Evolutionary conservation across 1,284 basidiomycete species (phyloP), one percentile per base, ranked within the genome.

Genomic region (Rhodotorula sp.): DNA sequence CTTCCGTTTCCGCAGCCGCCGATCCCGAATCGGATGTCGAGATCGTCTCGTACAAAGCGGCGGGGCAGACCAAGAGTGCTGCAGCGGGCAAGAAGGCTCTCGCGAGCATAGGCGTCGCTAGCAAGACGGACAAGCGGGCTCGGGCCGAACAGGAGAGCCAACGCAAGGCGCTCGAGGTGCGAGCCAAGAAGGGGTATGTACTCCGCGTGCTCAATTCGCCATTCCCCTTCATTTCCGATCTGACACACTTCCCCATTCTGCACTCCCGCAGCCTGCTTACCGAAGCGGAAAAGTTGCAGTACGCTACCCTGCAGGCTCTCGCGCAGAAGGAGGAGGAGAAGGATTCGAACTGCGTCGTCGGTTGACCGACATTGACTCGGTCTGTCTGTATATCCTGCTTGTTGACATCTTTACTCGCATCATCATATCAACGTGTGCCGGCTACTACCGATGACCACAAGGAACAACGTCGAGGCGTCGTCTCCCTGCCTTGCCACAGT

Each of bases 111-210:
- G 70, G 70, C 7, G 26, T 64, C 18, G 54, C 20, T 3, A 58
- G 67, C 23, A 71, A 64, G 64, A 48, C 60, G 29, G 64, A 61
- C 29, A 74, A 71, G 58, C 51, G 77, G 15, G 76, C 71, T 8
- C 20, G 65, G 47, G 68, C 62, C 34, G 77, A 77, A 56, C 68
- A 73, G 46, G 68, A 68, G 58, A 70, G 69, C 26, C 64, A 66
- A 29, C 65, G 61, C 34, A 64, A 74, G 52, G 74, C 74, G n/a
- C 61, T 78, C 43, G 70, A 77, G 62, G 69, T 67, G 18, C 64
- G 77, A 48, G 76, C 76, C 14, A 68, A 71, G 70, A 76, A 75
- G 58, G 77, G 77, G 69, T 75, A 54, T 39, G 74, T 69, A 34
- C n/a, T 6, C 7, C 16, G 56, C 7, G 2, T 26, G 23, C 34